Evolutionary conservation across 306 rosid species (phyloP).

Genomic region (Adenanthera pavonina): DNA sequence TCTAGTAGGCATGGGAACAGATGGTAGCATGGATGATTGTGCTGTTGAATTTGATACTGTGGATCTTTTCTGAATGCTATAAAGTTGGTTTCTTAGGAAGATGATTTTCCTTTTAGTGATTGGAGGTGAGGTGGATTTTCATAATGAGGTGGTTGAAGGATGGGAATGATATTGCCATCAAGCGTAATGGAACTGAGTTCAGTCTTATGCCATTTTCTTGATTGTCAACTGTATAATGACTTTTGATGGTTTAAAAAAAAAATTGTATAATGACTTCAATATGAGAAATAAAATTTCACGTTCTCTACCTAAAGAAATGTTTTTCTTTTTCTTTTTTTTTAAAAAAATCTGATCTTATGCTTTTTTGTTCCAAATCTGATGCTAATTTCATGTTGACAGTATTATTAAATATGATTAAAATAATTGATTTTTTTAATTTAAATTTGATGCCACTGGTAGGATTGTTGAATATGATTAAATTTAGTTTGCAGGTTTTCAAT

Average conservation of each 20-base stretch:
- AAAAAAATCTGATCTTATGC: no score
- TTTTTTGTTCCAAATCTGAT: background rate
- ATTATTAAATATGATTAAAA: no score
- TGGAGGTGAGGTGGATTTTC: constrained; percentile 4
- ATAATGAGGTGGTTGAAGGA: background rate
- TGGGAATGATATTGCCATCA: background rate
- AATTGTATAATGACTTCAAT: no score
- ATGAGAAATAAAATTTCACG: no score
- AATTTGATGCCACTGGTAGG: no score
- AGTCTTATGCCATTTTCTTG: background rate
- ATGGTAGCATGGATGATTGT: constrained; percentile 59
- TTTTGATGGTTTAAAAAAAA: no score
- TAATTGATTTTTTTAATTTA: no score
- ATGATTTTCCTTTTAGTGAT: constrained; percentile 7
- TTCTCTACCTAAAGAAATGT: background rate
- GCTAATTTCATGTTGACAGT: no score
- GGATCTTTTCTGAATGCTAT: constrained; percentile 30
- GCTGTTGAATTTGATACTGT: background rate
- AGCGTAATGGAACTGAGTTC: background rate
- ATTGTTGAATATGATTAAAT: no score
- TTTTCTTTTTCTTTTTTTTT: no score
- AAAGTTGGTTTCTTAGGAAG: constrained; percentile 34
- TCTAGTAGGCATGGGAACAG: constrained; percentile 55
- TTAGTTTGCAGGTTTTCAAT: no score
- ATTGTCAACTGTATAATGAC: background rate